Conservation (phyloP, 1,284 basidiomycete genomes). For the Sanguinoderma infundibulare region DNA sequence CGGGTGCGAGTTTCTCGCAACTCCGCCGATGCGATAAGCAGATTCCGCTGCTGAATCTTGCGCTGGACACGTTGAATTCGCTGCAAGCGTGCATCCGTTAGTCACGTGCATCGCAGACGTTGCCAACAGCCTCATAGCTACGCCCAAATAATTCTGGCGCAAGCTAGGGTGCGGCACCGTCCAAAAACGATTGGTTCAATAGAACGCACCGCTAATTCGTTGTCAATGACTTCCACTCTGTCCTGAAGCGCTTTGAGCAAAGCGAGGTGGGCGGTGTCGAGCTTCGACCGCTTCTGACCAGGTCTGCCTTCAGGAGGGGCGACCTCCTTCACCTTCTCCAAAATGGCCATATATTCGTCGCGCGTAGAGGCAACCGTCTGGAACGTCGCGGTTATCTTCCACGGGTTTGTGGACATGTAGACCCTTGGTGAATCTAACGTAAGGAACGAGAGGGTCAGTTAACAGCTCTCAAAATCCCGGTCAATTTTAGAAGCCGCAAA, state of each 20-base stretch:
- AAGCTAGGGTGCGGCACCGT: background rate
- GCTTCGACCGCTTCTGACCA: slow-evolving; percentile 53
- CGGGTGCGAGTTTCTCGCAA: slow-evolving; percentile 77
- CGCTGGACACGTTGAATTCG: slow-evolving; percentile 68
- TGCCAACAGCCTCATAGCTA: slow-evolving; percentile 8
- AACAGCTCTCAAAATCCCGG: slow-evolving; percentile 16
- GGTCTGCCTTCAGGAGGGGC: slow-evolving; percentile 53
- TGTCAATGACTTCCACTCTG: slow-evolving; percentile 66
- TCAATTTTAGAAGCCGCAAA: slow-evolving; percentile 21
- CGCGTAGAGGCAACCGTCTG: slow-evolving; percentile 68
- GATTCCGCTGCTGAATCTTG: slow-evolving; percentile 69
- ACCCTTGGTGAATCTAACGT: slow-evolving; percentile 76
- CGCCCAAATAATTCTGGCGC: background rate
- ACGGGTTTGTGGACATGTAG: slow-evolving; percentile 82
- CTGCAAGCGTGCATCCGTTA: slow-evolving; percentile 43
- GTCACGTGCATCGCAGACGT: slow-evolving; percentile 22
- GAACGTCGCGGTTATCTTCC: slow-evolving; percentile 81
- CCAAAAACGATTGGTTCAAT: background rate
- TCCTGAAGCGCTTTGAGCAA: slow-evolving; percentile 64
- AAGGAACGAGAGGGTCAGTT: slow-evolving; percentile 35
- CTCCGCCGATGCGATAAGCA: slow-evolving; percentile 73
- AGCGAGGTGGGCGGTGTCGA: slow-evolving; percentile 60
- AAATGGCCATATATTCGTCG: slow-evolving; percentile 66
- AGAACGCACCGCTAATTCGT: slow-evolving; percentile 67
- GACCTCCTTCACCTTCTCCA: slow-evolving; percentile 61